Conservation (phyloP, 768 basidiomycete species). For the Holtermannia corniformis region DNA sequence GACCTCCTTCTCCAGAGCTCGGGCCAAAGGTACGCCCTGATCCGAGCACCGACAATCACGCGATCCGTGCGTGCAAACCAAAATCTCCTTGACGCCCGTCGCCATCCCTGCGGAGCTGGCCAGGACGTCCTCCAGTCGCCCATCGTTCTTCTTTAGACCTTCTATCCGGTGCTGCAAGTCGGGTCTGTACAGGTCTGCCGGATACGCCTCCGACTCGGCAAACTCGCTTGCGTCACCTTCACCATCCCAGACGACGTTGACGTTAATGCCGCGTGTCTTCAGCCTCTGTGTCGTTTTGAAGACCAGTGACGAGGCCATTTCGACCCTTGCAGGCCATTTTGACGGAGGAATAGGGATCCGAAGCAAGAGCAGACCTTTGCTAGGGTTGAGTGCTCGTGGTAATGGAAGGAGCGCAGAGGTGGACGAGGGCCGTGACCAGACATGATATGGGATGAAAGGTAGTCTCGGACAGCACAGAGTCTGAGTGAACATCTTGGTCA, state of each 20-base stretch:
- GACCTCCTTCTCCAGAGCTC: conserved; percentile 52
- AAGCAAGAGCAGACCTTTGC: conserved; percentile 22
- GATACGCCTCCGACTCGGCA: conserved; percentile 14
- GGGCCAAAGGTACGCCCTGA: conserved; percentile 52
- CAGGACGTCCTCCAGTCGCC: neutral
- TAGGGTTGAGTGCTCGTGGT: conserved; percentile 16
- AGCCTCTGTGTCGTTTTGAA: conserved; percentile 7
- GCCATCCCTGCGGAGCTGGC: neutral
- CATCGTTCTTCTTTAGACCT: neutral
- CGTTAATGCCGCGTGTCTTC: conserved; percentile 15
- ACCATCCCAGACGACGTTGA: conserved; percentile 32
- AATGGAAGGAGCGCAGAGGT: conserved; percentile 12
- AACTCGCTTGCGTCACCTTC: conserved; percentile 3
- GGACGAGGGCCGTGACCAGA: neutral
- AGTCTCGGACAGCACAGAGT: too few relatives aligned
- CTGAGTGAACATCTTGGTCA: too few relatives aligned
- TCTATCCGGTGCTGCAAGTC: conserved; percentile 4
- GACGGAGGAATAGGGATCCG: conserved; percentile 23
- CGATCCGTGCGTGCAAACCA: conserved; percentile 66
- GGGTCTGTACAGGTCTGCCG: conserved; percentile 24
- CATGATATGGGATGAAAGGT: too few relatives aligned
- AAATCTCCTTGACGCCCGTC: conserved; percentile 16
- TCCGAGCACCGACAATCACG: conserved; percentile 74
- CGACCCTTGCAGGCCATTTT: conserved; percentile 29
- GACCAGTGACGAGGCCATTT: conserved; percentile 24